Evolutionary conservation across 495 filamentous ascomycete species (phyloP).

Genomic region (Penicilliopsis zonata): DNA sequence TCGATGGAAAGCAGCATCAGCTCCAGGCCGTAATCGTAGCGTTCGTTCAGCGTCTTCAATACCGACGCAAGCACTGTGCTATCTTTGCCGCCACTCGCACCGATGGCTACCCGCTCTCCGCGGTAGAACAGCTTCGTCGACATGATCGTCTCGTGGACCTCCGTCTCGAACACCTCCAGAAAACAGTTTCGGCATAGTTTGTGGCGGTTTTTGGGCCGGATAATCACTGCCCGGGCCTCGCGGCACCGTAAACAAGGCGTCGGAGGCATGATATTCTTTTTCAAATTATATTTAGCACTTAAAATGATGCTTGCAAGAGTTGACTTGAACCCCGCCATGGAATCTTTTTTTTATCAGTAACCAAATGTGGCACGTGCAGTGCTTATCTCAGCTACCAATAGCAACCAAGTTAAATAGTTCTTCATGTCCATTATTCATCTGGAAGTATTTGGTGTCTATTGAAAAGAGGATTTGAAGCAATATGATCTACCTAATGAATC

Average conservation of each 20-base stretch:
- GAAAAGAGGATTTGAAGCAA: no score
- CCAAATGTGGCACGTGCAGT: neutral
- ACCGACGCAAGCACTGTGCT: constrained; percentile 93
- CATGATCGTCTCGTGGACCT: constrained; percentile 87
- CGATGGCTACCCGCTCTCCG: constrained; percentile 86
- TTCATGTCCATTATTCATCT: no score
- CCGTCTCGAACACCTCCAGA: constrained; percentile 73
- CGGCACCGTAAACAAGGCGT: constrained; percentile 64
- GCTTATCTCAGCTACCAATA: constrained; percentile 1
- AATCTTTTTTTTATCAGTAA: neutral
- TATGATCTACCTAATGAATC: no score
- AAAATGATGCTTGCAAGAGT: no score
- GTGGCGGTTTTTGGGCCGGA: constrained; percentile 84
- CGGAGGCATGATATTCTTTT: constrained; percentile 35
- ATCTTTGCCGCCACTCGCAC: constrained; percentile 94
- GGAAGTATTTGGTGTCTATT: no score
- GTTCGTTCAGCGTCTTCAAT: constrained; percentile 85
- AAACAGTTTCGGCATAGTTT: constrained; percentile 90
- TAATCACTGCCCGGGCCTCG: constrained; percentile 67
- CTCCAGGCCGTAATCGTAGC: constrained; percentile 76
- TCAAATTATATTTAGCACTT: no score
- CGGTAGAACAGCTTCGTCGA: constrained; percentile 63
- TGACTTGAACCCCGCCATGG: neutral
- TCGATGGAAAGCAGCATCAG: constrained; percentile 85
- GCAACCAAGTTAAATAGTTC: no score